Conservation (phyloP, 768 basidiomycete genomes). For the Ramaria sp. region DNA sequence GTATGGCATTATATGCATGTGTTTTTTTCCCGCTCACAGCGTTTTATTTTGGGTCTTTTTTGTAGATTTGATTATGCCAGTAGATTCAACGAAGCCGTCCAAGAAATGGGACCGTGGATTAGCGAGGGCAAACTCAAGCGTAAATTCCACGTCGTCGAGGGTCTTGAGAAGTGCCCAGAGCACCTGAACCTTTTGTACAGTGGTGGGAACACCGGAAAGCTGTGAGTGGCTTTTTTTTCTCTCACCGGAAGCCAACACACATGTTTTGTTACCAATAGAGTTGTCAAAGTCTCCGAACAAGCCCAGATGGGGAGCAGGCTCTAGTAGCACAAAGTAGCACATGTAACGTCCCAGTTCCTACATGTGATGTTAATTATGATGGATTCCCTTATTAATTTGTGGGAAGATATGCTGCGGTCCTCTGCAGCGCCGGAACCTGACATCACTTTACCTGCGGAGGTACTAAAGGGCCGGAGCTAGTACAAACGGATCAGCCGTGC, state of each 20-base stretch:
- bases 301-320: slow-evolving; percentile 15
- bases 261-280: slow-evolving; percentile 32
- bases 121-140: slow-evolving; percentile 63
- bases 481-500: too few relatives aligned
- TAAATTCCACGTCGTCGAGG: slow-evolving; percentile 71
- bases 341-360: too few relatives aligned
- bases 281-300: slow-evolving; percentile 43
- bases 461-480: too few relatives aligned
- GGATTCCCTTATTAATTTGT: too few relatives aligned
- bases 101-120: slow-evolving; percentile 47
- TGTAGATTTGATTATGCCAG: slow-evolving; percentile 67
- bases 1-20: too few relatives aligned
- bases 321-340: too few relatives aligned
- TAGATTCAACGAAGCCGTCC: slow-evolving; percentile 46
- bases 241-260: slow-evolving; percentile 2
- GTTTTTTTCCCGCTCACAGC: background rate
- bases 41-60: slow-evolving; percentile 7
- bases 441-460: too few relatives aligned
- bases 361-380: too few relatives aligned
- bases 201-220: slow-evolving; percentile 72
- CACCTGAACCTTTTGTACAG: slow-evolving; percentile 62
- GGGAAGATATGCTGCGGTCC: too few relatives aligned
- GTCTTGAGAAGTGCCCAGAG: slow-evolving; percentile 60
- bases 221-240: slow-evolving; percentile 27
- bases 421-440: too few relatives aligned